These are phyloP conservation scores for Jamesozyma gamospora DNA, from an alignment of 805 yeast species.

Conservation along the genomic window DNA sequence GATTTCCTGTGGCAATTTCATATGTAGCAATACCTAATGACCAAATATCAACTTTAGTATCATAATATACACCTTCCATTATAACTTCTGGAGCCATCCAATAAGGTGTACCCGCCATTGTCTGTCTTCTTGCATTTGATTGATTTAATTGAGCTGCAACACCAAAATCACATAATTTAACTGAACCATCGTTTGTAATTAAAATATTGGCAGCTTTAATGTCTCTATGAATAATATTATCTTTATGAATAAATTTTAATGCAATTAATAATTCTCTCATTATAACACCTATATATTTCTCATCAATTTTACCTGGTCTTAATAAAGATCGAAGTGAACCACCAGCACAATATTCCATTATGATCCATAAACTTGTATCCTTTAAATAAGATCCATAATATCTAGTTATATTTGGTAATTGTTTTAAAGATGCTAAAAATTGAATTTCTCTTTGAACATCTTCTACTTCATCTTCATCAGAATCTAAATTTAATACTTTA, in stretches of 20 bases:
- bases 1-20: conserved; percentile 94
- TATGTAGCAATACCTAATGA: conserved; percentile 88
- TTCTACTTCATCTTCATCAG: conserved; percentile 85
- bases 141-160: conserved; percentile 90
- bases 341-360: conserved; percentile 96
- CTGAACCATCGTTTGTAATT: conserved; percentile 79
- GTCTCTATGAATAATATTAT: conserved; percentile 92
- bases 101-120: conserved; percentile 93
- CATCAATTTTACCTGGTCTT: conserved; percentile 82
- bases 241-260: conserved; percentile 68
- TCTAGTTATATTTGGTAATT: conserved; percentile 84
- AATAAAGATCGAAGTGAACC: conserved; percentile 83
- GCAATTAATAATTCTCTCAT: conserved; percentile 75
- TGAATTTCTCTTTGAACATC: conserved; percentile 92
- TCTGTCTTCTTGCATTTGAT: conserved; percentile 67
- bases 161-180: conserved; percentile 93
- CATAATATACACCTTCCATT: conserved; percentile 80
- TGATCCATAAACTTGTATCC: conserved; percentile 91
- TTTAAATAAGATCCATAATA: conserved; percentile 81
- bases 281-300: conserved; percentile 71
- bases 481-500: conserved; percentile 83
- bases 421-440: conserved; percentile 70
- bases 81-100: conserved; percentile 99
- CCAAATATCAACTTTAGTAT: conserved; percentile 93
- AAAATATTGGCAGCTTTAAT: conserved; percentile 93